Conservation (phyloP, 306 rosid genomes). For the Vigna reflexopilosa region DNA sequence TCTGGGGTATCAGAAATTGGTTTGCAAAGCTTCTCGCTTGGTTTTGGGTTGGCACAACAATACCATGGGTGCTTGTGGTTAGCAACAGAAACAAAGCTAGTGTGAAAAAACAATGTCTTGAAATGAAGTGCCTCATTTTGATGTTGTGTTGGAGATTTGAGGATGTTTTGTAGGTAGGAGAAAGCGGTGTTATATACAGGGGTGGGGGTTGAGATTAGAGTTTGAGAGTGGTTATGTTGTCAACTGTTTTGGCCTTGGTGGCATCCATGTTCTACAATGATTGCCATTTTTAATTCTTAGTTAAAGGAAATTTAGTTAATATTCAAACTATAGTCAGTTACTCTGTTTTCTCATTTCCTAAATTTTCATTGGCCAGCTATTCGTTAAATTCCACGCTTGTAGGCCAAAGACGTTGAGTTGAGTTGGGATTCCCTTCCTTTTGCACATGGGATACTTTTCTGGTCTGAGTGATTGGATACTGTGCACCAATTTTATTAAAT, state of each 20-base stretch:
- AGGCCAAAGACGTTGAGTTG: conserved; percentile 39
- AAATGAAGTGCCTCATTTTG: conserved; percentile 10
- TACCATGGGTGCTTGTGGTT: not conserved
- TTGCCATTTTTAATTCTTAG: conserved; percentile 47
- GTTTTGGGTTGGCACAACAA: not conserved
- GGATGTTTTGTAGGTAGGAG: not conserved
- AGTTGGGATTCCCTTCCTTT: conserved; percentile 32
- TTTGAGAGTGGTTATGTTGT: conserved; percentile 42
- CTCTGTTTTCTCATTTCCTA: conserved; percentile 8
- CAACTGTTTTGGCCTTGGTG: conserved; percentile 63
- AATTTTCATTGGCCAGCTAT: conserved; percentile 32
- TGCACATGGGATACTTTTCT: conserved; percentile 39
- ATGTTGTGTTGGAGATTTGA: not conserved
- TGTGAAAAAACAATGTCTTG: not conserved
- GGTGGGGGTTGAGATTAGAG: not conserved
- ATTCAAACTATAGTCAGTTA: conserved; percentile 2
- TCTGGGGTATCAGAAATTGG: conserved; percentile 77
- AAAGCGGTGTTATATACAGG: not conserved
- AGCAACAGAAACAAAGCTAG: conserved; percentile 36
- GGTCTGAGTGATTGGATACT: conserved; percentile 34
- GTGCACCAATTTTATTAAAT: not conserved
- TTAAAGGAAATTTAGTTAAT: conserved; percentile 9
- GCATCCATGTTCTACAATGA: conserved; percentile 89
- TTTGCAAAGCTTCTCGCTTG: conserved; percentile 33
- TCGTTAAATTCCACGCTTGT: conserved; percentile 26